Percentiles rank a stretch among this genome's conserved stretches.
Conservation (phyloP, 2,329 filamentous ascomycete species). For the Rhinocladiella similis region DNA sequence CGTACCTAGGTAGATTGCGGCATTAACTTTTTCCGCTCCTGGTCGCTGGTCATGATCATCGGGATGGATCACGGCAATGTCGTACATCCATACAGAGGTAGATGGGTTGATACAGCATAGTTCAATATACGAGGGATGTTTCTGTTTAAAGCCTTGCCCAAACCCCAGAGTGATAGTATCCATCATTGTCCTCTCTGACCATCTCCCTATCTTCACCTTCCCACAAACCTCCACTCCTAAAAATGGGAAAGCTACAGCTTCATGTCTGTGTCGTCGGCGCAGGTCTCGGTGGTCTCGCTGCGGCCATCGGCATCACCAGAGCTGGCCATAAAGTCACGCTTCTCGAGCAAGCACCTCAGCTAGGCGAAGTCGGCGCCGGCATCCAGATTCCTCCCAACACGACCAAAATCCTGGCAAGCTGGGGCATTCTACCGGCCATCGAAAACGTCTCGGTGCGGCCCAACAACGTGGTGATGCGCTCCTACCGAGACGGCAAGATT, state of each 20-base stretch:
- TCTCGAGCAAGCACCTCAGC: slow-evolving; percentile 40
- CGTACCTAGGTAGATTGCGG: too few relatives aligned
- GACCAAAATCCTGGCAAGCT: slow-evolving; percentile 32
- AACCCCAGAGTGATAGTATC: not conserved
- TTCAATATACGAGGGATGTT: too few relatives aligned
- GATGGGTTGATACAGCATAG: too few relatives aligned
- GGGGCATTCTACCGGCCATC: slow-evolving; percentile 32
- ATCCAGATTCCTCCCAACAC: slow-evolving; percentile 38
- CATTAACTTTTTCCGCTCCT: too few relatives aligned
- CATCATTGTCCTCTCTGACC: not conserved
- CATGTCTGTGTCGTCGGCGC: slow-evolving; percentile 39
- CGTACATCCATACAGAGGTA: too few relatives aligned
- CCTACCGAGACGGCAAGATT: slow-evolving; percentile 35
- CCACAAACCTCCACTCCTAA: not conserved
- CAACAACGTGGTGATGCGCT: slow-evolving; percentile 33
- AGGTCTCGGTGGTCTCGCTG: slow-evolving; percentile 46
- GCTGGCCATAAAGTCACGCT: slow-evolving; percentile 42
- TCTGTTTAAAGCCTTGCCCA: too few relatives aligned
- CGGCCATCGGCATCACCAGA: slow-evolving; percentile 40
- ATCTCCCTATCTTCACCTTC: too few relatives aligned
- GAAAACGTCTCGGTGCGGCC: slow-evolving; percentile 34
- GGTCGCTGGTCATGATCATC: too few relatives aligned
- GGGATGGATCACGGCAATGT: too few relatives aligned
- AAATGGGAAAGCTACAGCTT: slow-evolving; percentile 17
- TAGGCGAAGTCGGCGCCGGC: slow-evolving; percentile 42